Percentiles rank a stretch among this genome's conserved stretches.
phyloP scores from a whole-genome alignment of 495 filamentous ascomycete species.

The Tuber brumale region DNA sequence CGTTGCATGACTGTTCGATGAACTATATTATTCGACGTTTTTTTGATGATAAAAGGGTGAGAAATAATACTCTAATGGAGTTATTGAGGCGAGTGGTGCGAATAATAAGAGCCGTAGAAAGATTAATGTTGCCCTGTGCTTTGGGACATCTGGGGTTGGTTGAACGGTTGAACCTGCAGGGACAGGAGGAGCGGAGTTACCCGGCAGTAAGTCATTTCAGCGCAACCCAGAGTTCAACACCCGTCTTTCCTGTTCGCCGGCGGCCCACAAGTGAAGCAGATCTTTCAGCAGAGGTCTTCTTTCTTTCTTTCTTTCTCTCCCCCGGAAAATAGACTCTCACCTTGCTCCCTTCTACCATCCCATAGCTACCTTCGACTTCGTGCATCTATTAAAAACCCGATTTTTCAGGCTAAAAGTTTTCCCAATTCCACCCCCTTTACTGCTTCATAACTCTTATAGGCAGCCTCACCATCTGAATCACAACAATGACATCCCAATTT shows the following conservation, averaged over 20 bases:
- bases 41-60: not conserved
- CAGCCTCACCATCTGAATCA: slow-evolving; percentile 3
- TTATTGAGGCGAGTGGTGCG: not conserved
- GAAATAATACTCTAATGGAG: not conserved
- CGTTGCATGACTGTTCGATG: slow-evolving; percentile 24
- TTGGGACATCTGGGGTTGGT: not conserved
- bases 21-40: slow-evolving; percentile 1
- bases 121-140: not conserved
- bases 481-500: slow-evolving; percentile 59
- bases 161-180: not conserved
- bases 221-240: not conserved
- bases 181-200: slow-evolving; percentile 15
- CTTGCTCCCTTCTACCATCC: not conserved
- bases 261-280: not conserved
- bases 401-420: not conserved
- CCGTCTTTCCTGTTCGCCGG: not conserved
- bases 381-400: not conserved
- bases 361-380: not conserved
- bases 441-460: not conserved
- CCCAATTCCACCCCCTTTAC: not conserved
- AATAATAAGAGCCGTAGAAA: not conserved
- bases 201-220: slow-evolving; percentile 12
- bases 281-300: not conserved
- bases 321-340: not conserved
- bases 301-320: not conserved